Conservation (phyloP, 169 alveolate genomes). For the Babesia sp. region DNA sequence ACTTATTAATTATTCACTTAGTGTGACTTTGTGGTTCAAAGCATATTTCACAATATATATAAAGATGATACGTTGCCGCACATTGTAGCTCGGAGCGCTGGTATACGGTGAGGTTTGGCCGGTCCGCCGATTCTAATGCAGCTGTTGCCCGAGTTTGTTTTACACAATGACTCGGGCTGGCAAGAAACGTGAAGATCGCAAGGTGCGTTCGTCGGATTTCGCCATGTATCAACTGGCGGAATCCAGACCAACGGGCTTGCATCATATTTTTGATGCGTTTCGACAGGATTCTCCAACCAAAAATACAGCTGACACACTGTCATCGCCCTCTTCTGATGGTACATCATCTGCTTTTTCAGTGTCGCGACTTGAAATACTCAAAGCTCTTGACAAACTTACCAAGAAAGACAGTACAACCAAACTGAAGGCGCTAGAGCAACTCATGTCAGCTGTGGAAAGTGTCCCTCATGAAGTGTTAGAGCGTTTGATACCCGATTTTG, state of each 20-base stretch:
- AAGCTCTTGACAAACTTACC: constrained; percentile 47
- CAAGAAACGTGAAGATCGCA: constrained; percentile 44
- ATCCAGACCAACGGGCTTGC: constrained; percentile 63
- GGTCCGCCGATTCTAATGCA: not conserved
- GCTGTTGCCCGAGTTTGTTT: not conserved
- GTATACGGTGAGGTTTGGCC: not conserved
- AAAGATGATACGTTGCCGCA: not conserved
- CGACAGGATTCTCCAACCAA: constrained; percentile 3
- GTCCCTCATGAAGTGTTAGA: constrained; percentile 34
- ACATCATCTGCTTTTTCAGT: not conserved
- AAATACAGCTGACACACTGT: not conserved
- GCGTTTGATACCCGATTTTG: constrained; percentile 28
- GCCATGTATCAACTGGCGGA: constrained; percentile 53
- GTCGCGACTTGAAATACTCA: constrained; percentile 36
- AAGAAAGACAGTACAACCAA: constrained; percentile 60
- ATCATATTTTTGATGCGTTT: constrained; percentile 52
- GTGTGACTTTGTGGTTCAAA: no score
- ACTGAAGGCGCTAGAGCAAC: constrained; percentile 48
- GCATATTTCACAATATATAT: not conserved
- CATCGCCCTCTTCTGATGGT: constrained; percentile 3
- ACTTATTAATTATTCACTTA: no score
- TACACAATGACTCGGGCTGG: constrained; percentile 24
- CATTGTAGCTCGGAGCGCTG: not conserved
- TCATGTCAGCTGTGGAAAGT: constrained; percentile 4
- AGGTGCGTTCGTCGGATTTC: constrained; percentile 60